These are phyloP conservation scores for Eucalyptus polyanthemos DNA, from an alignment of 345 rosid genomes.

Conservation along the genomic window DNA sequence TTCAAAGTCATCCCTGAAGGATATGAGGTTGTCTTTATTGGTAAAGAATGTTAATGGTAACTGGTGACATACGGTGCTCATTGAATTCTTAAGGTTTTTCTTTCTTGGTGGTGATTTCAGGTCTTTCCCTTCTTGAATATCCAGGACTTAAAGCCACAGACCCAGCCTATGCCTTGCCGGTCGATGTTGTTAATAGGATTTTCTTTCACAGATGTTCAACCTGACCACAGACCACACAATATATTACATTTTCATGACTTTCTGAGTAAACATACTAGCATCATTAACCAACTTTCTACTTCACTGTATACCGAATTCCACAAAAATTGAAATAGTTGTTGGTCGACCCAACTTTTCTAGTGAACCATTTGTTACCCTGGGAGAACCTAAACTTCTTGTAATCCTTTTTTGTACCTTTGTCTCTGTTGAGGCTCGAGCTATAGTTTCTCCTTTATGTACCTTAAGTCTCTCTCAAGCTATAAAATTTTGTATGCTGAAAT, in stretches of 20 bases:
- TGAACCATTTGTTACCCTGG: not conserved
- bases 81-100: not conserved
- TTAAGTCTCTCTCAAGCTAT: too few relatives aligned
- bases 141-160: constrained; percentile 82
- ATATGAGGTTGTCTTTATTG: not conserved
- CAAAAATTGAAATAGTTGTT: not conserved
- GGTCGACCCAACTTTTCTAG: not conserved
- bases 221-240: not conserved
- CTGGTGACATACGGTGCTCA: not conserved
- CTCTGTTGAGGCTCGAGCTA: not conserved
- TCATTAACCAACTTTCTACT: not conserved
- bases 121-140: constrained; percentile 88
- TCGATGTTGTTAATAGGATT: constrained; percentile 60
- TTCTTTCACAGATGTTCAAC: constrained; percentile 15
- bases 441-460: not conserved
- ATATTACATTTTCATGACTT: not conserved
- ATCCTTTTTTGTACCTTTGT: not conserved
- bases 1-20: not conserved
- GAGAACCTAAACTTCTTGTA: not conserved
- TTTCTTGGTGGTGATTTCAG: constrained; percentile 13
- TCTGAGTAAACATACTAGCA: not conserved
- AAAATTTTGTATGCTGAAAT: too few relatives aligned
- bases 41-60: not conserved
- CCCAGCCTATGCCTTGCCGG: constrained; percentile 91
- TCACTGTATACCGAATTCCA: not conserved